phyloP scores from a whole-genome alignment of 2,329 filamentous ascomycete species.

The Ophiognomonia clavigignenti-juglandacearum region DNA sequence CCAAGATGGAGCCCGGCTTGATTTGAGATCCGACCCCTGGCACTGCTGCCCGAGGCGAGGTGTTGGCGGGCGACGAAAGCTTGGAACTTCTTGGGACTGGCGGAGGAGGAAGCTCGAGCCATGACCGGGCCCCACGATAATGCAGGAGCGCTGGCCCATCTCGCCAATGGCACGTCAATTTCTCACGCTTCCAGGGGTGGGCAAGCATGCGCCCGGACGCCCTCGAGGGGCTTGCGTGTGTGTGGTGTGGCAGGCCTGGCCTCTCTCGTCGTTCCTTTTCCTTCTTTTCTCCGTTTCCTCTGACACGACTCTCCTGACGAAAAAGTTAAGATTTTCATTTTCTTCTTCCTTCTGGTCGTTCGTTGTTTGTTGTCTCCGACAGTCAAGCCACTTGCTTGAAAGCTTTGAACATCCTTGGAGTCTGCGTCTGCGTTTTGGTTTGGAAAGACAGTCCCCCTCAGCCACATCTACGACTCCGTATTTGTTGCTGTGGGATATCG shows the following conservation, averaged over 20 bases:
- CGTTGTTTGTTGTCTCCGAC: conserved; percentile 14
- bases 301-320: conserved; percentile 9
- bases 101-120: conserved; percentile 7
- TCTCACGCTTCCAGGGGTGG: conserved; percentile 12
- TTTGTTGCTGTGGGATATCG: conserved; percentile 16
- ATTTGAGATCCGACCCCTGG: too few relatives aligned
- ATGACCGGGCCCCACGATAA: conserved; percentile 1
- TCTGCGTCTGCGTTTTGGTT: conserved; percentile 10
- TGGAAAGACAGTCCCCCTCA: conserved; percentile 5
- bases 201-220: conserved; percentile 6
- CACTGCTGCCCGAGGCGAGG: too few relatives aligned
- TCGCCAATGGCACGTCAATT: conserved; percentile 18
- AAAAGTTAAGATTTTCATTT: conserved; percentile 14
- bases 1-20: too few relatives aligned
- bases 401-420: conserved; percentile 12
- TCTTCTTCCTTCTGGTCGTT: conserved; percentile 11
- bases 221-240: background rate
- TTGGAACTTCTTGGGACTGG: background rate
- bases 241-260: background rate
- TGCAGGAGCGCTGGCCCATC: conserved; percentile 14
- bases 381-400: conserved; percentile 13
- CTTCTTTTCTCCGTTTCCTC: conserved; percentile 10
- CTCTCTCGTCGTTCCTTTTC: conserved; percentile 9
- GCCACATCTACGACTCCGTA: conserved; percentile 3
- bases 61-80: too few relatives aligned